A percentile compares a stretch with the other conserved stretches of the same genome.
phyloP scores from a whole-genome alignment of 202 grass and related monocot species.

The Schoenoplectus tabernaemontani region DNA sequence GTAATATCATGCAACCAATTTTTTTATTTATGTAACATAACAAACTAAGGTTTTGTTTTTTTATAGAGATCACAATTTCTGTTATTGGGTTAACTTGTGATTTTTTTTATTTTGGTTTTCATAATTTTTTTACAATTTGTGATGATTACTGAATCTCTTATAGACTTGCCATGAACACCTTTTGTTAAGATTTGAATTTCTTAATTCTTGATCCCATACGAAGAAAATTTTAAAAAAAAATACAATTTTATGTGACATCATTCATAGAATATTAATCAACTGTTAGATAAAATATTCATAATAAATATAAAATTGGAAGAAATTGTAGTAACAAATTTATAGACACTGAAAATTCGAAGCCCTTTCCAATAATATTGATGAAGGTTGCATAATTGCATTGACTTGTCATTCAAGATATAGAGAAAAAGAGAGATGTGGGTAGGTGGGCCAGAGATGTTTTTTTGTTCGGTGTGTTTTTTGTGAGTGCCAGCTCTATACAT shows the following conservation, averaged over 20 bases:
- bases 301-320: neutral
- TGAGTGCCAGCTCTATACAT: conserved; percentile 10
- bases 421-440: neutral
- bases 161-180: no score
- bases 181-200: no score
- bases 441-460: neutral
- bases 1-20: neutral
- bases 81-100: no score
- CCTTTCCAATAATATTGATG: neutral
- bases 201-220: neutral
- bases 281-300: neutral
- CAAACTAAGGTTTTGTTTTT: no score
- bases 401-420: conserved; percentile 13
- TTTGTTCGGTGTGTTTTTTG: neutral
- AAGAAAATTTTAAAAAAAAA: neutral
- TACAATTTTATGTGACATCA: neutral
- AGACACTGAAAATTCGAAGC: neutral
- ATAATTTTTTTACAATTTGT: neutral
- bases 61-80: no score
- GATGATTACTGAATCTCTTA: neutral
- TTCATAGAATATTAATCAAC: neutral
- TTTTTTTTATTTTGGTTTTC: neutral
- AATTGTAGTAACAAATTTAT: neutral
- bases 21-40: no score
- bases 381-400: neutral